A percentile compares a stretch with the other conserved stretches of the same genome.
These are phyloP conservation scores for Aureobasidium zeae DNA, from an alignment of 2,329 filamentous ascomycete genomes.

Conservation along the genomic window DNA sequence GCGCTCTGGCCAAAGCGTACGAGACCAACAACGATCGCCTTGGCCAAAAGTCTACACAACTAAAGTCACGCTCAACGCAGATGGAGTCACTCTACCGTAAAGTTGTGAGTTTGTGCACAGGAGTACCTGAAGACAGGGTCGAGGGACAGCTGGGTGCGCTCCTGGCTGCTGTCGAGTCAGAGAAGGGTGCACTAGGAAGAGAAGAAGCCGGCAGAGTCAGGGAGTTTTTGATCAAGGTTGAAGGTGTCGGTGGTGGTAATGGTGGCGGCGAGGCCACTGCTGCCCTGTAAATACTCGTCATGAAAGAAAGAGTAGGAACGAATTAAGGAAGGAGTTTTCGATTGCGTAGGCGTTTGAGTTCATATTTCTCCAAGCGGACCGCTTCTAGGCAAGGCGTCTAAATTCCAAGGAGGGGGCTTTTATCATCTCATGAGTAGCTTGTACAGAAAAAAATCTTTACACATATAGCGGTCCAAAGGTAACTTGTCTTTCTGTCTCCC, in stretches of 20 bases:
- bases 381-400: too few relatives aligned
- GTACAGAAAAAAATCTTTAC: too few relatives aligned
- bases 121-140: constrained; percentile 66
- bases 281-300: neutral
- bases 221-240: constrained; percentile 71
- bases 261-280: constrained; percentile 6
- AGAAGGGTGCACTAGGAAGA: constrained; percentile 36
- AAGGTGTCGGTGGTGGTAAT: constrained; percentile 36
- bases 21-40: constrained; percentile 58
- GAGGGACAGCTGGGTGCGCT: constrained; percentile 72
- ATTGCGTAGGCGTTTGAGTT: too few relatives aligned
- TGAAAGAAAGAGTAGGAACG: neutral
- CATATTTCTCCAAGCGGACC: too few relatives aligned
- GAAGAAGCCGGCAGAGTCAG: constrained; percentile 55
- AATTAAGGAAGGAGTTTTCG: too few relatives aligned
- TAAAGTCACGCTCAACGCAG: constrained; percentile 73
- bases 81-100: constrained; percentile 80
- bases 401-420: too few relatives aligned
- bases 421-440: too few relatives aligned
- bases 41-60: constrained; percentile 55
- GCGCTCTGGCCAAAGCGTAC: constrained; percentile 61
- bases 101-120: constrained; percentile 79
- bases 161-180: constrained; percentile 81
- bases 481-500: too few relatives aligned
- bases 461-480: too few relatives aligned